Evolutionary conservation across 2,329 filamentous ascomycete species (phyloP).

Genomic region (Penicillium sp.): DNA sequence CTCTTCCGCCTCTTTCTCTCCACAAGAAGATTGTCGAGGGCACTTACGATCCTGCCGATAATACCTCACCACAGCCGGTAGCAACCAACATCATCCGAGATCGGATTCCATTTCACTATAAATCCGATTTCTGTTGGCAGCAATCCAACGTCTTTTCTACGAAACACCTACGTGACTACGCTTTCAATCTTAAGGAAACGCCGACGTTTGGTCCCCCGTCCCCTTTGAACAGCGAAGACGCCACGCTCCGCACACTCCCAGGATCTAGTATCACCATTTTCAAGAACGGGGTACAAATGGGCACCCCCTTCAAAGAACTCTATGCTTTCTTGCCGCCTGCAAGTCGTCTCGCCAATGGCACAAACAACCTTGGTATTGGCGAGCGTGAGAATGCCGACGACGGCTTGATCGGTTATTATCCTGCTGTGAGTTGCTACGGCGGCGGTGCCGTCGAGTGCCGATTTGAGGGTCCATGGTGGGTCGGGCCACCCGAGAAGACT

Average conservation of each 20-base stretch:
- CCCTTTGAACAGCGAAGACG: slow-evolving; percentile 63
- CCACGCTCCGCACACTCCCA: slow-evolving; percentile 80
- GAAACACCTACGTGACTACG: slow-evolving; percentile 78
- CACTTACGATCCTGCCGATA: slow-evolving; percentile 81
- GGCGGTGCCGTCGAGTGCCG: slow-evolving; percentile 90
- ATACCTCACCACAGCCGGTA: slow-evolving; percentile 50
- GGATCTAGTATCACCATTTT: slow-evolving; percentile 84
- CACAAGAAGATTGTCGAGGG: slow-evolving; percentile 87
- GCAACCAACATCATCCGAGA: slow-evolving; percentile 85
- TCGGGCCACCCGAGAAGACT: slow-evolving; percentile 61
- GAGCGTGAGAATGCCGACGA: slow-evolving; percentile 88
- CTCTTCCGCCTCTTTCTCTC: slow-evolving; percentile 76
- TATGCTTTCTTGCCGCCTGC: slow-evolving; percentile 90
- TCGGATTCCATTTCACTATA: slow-evolving; percentile 90
- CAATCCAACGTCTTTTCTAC: slow-evolving; percentile 61
- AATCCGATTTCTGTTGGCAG: slow-evolving; percentile 90
- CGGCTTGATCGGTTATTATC: slow-evolving; percentile 92
- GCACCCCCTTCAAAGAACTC: slow-evolving; percentile 82
- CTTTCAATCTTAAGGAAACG: slow-evolving; percentile 45
- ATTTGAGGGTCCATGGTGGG: slow-evolving; percentile 93
- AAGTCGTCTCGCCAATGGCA: slow-evolving; percentile 52
- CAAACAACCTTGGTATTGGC: slow-evolving; percentile 53
- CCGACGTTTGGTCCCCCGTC: slow-evolving; percentile 49
- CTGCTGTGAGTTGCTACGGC: slow-evolving; percentile 85
- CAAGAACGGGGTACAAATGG: slow-evolving; percentile 85